A percentile compares a stretch with the other conserved stretches of the same genome.
Conservation (phyloP, 2,329 filamentous ascomycete species). For the Dryadomyces quercus-mongolicae region DNA sequence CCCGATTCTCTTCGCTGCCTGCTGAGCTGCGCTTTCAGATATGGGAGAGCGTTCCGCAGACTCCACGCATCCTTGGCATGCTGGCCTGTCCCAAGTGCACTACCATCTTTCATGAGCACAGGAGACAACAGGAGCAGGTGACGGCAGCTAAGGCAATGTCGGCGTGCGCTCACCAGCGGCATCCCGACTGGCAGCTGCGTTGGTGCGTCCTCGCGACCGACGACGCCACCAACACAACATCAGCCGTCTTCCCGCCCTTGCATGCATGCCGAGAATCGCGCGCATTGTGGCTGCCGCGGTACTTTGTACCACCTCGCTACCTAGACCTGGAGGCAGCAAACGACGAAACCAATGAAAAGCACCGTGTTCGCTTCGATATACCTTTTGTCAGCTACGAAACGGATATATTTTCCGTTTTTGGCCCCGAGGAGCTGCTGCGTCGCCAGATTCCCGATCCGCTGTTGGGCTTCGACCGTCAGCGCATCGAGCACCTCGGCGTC, state of each 20-base stretch:
- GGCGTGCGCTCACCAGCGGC: background rate
- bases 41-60: no score
- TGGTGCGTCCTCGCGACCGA: background rate
- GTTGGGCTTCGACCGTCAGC: no score
- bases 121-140: background rate
- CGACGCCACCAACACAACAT: background rate
- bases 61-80: background rate
- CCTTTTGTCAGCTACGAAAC: no score
- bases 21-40: background rate
- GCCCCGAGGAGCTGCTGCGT: no score
- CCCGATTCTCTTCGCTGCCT: background rate
- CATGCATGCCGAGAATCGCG: background rate
- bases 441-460: no score
- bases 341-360: no score
- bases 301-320: background rate
- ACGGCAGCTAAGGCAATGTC: no score
- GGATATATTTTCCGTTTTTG: no score
- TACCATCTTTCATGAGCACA: background rate
- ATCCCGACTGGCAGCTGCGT: background rate
- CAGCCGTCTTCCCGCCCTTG: background rate
- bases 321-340: background rate
- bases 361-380: no score
- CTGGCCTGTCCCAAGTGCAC: background rate
- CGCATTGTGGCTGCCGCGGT: background rate
- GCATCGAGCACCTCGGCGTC: no score